phyloP scores from a whole-genome alignment of 371 early-diverging fungal genomes.

The Mucor sp. region DNA sequence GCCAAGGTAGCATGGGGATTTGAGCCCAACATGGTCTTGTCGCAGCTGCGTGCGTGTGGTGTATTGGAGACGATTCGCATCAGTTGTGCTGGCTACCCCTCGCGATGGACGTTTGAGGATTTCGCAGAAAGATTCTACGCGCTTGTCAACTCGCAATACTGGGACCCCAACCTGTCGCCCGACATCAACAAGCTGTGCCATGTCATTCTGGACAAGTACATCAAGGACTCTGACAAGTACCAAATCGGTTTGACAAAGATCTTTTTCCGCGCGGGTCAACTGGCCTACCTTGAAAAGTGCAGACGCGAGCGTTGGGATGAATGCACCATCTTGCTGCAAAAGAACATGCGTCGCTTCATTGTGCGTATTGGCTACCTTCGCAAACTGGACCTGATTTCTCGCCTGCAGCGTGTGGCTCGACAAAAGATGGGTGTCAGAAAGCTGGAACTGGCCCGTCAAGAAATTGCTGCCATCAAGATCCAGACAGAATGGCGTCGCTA shows the following conservation, averaged over 20 bases:
- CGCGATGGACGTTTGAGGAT: slow-evolving; percentile 88
- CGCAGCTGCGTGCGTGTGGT: slow-evolving; percentile 99
- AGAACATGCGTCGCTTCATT: slow-evolving; percentile 82
- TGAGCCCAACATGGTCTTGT: slow-evolving; percentile 91
- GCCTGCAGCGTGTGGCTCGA: slow-evolving; percentile 66
- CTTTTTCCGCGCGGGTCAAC: slow-evolving; percentile 98
- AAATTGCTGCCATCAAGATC: slow-evolving; percentile 73
- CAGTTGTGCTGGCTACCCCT: slow-evolving; percentile 98
- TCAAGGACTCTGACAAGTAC: slow-evolving; percentile 83
- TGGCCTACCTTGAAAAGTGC: slow-evolving; percentile 90
- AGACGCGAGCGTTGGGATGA: slow-evolving; percentile 80
- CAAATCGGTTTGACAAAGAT: slow-evolving; percentile 98
- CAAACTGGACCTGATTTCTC: slow-evolving; percentile 57
- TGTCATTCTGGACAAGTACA: slow-evolving; percentile 69
- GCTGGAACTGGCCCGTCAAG: slow-evolving; percentile 61
- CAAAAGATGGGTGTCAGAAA: slow-evolving; percentile 61
- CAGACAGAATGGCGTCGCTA: slow-evolving; percentile 75
- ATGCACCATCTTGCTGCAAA: slow-evolving; percentile 86
- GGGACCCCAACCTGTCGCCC: slow-evolving; percentile 58
- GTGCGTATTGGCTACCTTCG: slow-evolving; percentile 70
- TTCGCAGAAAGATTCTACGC: slow-evolving; percentile 93
- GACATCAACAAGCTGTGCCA: slow-evolving; percentile 61
- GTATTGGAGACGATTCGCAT: slow-evolving; percentile 99
- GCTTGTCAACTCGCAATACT: slow-evolving; percentile 73
- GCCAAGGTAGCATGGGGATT: slow-evolving; percentile 89